Conservation (phyloP, 2,329 filamentous ascomycete genomes). For the Microascus cirrosus region DNA sequence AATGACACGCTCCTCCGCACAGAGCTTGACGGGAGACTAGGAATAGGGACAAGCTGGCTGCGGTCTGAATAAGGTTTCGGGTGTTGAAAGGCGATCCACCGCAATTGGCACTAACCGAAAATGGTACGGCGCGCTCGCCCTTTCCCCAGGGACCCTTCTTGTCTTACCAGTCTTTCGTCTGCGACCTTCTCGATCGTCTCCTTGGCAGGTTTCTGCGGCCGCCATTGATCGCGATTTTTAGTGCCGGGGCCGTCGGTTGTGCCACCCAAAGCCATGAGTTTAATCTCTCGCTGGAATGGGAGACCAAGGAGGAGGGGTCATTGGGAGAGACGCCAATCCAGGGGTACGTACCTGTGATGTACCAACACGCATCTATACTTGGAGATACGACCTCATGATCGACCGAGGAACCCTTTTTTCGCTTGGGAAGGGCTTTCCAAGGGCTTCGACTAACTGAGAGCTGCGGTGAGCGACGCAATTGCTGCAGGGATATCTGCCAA, state of each 20-base stretch:
- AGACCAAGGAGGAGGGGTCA: not conserved
- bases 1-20: too few relatives aligned
- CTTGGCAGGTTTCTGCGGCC: not conserved
- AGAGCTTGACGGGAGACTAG: too few relatives aligned
- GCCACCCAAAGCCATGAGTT: not conserved
- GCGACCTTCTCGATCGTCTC: not conserved
- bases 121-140: not conserved
- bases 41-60: not conserved
- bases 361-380: not conserved
- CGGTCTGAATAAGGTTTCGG: constrained; percentile 3
- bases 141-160: not conserved
- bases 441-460: not conserved
- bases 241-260: not conserved
- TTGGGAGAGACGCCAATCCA: not conserved
- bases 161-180: not conserved
- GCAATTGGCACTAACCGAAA: constrained; percentile 1
- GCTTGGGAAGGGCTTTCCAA: too few relatives aligned
- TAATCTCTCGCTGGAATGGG: not conserved
- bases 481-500: not conserved
- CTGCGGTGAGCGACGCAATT: not conserved
- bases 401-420: not conserved
- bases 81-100: not conserved
- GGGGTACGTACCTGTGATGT: not conserved
- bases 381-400: not conserved
- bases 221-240: not conserved